Evolutionary conservation across 257 asterid genomes (phyloP).

Genomic region (Salvia miltiorrhiza): DNA sequence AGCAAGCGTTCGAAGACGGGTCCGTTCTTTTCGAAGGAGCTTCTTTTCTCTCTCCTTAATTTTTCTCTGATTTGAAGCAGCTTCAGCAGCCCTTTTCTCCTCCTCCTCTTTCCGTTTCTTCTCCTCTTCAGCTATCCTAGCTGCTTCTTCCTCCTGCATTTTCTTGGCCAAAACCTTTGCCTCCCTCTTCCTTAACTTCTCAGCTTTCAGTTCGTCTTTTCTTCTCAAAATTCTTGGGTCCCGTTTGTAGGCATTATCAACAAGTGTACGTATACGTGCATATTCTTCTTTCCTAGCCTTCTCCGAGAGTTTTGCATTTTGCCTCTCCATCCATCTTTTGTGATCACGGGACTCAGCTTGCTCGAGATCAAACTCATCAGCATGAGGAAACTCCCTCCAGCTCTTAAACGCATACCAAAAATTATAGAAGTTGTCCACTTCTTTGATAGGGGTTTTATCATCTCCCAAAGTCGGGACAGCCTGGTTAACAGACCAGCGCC

Average conservation of each 20-base stretch:
- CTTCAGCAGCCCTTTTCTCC: constrained; percentile 78
- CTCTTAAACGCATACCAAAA: constrained; percentile 93
- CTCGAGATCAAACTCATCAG: constrained; percentile 91
- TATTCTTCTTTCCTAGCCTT: constrained; percentile 90
- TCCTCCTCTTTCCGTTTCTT: constrained; percentile 72
- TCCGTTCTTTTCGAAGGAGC: constrained; percentile 76
- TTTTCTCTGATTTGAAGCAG: constrained; percentile 72
- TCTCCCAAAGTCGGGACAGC: constrained; percentile 77
- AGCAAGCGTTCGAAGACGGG: constrained; percentile 77
- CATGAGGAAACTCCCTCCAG: constrained; percentile 98
- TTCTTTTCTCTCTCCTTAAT: constrained; percentile 80
- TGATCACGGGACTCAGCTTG: constrained; percentile 98
- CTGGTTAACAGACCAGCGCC: constrained; percentile 86
- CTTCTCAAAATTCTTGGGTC: constrained; percentile 84
- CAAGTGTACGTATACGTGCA: constrained; percentile 75
- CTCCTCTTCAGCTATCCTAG: constrained; percentile 74
- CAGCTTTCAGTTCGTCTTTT: constrained; percentile 80
- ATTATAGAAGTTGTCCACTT: constrained; percentile 78
- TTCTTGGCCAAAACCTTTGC: constrained; percentile 83
- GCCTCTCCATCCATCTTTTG: constrained; percentile 97
- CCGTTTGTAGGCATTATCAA: constrained; percentile 85
- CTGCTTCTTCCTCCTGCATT: constrained; percentile 83
- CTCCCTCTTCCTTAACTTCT: constrained; percentile 84
- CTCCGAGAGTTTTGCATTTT: constrained; percentile 89
- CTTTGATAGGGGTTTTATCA: constrained; percentile 54